Percentiles rank a stretch among this genome's conserved stretches.
These are phyloP conservation scores for Apophysomyces sp. DNA, from an alignment of 371 early-diverging fungal species.

Conservation along the genomic window DNA sequence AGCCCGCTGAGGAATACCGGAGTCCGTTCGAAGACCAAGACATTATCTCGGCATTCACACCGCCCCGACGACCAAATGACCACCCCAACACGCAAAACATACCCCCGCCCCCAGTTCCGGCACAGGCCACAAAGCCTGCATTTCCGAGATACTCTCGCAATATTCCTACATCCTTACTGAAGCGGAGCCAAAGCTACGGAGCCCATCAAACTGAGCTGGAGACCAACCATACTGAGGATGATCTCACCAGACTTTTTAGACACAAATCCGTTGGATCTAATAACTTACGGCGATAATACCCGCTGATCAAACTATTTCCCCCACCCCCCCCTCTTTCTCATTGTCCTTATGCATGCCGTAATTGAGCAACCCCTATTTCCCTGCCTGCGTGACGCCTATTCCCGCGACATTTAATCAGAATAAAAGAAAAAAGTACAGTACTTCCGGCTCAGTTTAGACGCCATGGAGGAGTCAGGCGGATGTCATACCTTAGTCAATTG, in stretches of 20 bases:
- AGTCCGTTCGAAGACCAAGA: conserved; percentile 12
- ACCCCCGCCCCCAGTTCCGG: conserved; percentile 44
- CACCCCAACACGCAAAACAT: conserved; percentile 27
- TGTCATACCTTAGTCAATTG: no score
- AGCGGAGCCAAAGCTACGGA: conserved; percentile 28
- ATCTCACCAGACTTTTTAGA: neutral
- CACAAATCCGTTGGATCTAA: neutral
- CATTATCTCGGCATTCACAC: neutral
- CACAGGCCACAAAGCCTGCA: conserved; percentile 40
- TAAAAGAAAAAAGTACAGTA: no score
- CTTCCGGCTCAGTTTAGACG: no score
- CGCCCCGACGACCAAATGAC: conserved; percentile 12
- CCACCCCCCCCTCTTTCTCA: no score
- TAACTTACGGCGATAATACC: no score
- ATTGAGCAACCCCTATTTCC: no score
- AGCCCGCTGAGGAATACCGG: neutral
- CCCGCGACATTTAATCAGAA: no score
- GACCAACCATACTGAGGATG: neutral
- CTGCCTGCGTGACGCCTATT: no score
- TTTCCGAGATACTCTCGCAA: conserved; percentile 40
- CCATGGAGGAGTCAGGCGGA: no score
- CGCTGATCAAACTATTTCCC: no score
- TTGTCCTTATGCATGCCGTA: no score
- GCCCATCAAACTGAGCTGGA: neutral
- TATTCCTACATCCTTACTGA: conserved; percentile 14